Base-by-base conservation (phyloP, 202 grass and related monocot genomes). In the Eragrostis tef region DNA sequence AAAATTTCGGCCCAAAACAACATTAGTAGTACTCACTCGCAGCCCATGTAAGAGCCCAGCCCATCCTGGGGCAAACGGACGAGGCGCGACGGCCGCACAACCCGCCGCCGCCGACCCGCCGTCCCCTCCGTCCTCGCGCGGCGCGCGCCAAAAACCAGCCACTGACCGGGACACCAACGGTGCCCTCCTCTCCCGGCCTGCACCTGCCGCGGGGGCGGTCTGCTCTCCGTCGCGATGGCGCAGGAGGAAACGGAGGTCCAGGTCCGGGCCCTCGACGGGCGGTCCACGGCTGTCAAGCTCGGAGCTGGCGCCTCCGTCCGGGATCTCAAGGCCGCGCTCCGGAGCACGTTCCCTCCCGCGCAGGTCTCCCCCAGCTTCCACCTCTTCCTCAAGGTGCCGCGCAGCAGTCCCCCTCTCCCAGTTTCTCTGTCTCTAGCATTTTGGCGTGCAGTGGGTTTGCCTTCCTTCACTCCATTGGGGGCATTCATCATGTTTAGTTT, bases 301-400 rank as follows among this genome's bases (percentile, higher is more conserved):
- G 39, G 86, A 15, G 58, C 59, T 17, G 77, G 76, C 73, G 27
- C 79, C 52, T 91, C 90, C 15, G 86, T 94, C 66, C 70, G 86
- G 41, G 88, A 91, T 46, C 85, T 98, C 78, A 98, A 98, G 85
- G 90, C 84, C 45, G 66, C 88, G 53, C 84, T 94, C 49, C 82
- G 80, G 66, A 73, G 75, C 50, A 94, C 88, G 22, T 98, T 98
- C 59, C 77, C 83, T 74, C 92, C 92, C 20, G 88, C 90, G 74
- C 88, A 85, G 78, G 75, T 82, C 58, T 91, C 72, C 74, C 87
- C 85, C 5, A 80, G 50, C 78, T 98, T 98, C 88, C 90, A 94
- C 74, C 92, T 98, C 64, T 94, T 93, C 68, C 90, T 94, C 87
- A 94, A 94, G 92, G 92, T 93, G 76, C 29, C 62, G 26, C 46